These are phyloP conservation scores for Arachis monticola DNA, from an alignment of 331 rosid genomes.

Conservation along the genomic window DNA sequence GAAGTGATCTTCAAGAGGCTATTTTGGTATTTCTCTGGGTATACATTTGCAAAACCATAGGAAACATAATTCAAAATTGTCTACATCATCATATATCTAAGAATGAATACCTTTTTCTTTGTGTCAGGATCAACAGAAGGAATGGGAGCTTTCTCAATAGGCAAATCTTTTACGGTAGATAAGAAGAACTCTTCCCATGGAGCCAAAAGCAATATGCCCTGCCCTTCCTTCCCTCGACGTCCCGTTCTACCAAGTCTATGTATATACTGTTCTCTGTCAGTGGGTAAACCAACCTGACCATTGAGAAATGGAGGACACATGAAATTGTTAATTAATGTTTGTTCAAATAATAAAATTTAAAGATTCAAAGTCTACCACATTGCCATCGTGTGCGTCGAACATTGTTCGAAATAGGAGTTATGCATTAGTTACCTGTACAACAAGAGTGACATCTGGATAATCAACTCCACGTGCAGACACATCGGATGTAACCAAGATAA, in stretches of 20 bases:
- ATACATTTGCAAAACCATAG: conserved; percentile 5
- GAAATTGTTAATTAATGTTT: neutral
- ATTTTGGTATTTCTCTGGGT: no score
- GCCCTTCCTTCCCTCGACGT: conserved; percentile 94
- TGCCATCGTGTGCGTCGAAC: no score
- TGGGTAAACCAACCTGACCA: conserved; percentile 81
- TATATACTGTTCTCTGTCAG: conserved; percentile 89
- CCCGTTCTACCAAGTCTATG: conserved; percentile 97
- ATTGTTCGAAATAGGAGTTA: neutral
- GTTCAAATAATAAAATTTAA: neutral
- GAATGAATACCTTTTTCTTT: conserved; percentile 64
- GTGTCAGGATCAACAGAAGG: conserved; percentile 85
- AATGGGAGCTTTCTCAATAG: conserved; percentile 61
- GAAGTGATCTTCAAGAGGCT: no score
- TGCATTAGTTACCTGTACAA: conserved; percentile 66
- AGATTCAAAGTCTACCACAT: no score
- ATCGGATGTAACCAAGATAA: conserved; percentile 92
- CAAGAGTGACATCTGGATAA: conserved; percentile 95
- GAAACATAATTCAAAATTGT: neutral
- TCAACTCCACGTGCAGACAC: conserved; percentile 99
- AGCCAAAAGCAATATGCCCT: conserved; percentile 79
- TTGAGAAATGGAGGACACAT: conserved; percentile 22
- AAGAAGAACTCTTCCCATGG: conserved; percentile 98
- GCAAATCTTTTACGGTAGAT: conserved; percentile 67
- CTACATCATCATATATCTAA: conserved; percentile 1